Base-by-base conservation (phyloP, 1,284 basidiomycete species). In the Exobasidium cylindrosporum region DNA sequence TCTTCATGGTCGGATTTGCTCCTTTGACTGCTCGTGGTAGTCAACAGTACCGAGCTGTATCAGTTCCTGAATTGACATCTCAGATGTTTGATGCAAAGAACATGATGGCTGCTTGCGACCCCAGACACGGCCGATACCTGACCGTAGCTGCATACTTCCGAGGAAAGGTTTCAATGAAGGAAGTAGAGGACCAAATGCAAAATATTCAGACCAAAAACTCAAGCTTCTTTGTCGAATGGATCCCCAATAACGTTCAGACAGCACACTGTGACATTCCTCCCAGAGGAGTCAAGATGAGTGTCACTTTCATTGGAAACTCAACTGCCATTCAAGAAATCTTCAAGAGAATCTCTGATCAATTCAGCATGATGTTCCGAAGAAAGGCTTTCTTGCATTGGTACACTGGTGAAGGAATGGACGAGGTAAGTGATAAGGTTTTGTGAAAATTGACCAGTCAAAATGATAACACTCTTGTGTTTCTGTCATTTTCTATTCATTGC, bases 301-400 rank as follows among this genome's bases (percentile, higher is more conserved):
- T 93, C 65, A 97, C 93, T 43, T 97, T 97, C 85, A 87, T 97
- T 81, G 94, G 93, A 78, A 97, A 97, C 87, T 92, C 91, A 50
- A 97, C 74, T 10, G 58, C 90, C 62, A 97, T 97, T 63, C 90
- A 94, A 81, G 92, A 95, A 79, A 79, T 96, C 5, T 96, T 96
- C 85, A 88, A 88, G 80, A 86, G 93, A 32, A 90, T 85, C 81
- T 89, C 88, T 73, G 91, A 94, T 81, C 94, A 97, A 83, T 97
- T 97, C 87, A 91, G 90, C 65, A 91, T 91, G 82, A 97, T 97
- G 95, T 97, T 96, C 88, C 90, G 93, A 67, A 86, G 94, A 82
- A 96, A 96, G 85, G 94, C 94, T 47, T 97, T 97, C 89, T 88
- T 97, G 86, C 93, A 97, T 83, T 97, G 93, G 79, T 81, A 96